A percentile compares a stretch with the other conserved stretches of the same genome.
Conservation (phyloP, 345 rosid species). For the Hibiscus mutabilis region DNA sequence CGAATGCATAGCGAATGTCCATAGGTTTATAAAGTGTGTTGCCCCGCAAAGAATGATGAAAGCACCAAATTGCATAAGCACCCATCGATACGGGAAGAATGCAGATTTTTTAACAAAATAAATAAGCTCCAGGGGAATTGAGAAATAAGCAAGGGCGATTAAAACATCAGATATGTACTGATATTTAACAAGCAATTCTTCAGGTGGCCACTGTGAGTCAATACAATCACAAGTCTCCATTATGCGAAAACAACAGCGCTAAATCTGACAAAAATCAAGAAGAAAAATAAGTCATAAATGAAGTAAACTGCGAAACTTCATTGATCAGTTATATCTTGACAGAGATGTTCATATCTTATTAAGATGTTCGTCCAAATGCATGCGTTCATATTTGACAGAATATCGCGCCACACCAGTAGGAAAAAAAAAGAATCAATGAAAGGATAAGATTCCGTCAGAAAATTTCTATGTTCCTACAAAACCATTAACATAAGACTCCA, state of each 20-base stretch:
- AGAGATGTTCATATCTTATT: background rate
- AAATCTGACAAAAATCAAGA: slow-evolving; percentile 17
- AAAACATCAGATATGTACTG: slow-evolving; percentile 88
- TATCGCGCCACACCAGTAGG: background rate
- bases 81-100: slow-evolving; percentile 94
- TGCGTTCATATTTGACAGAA: background rate
- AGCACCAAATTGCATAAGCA: slow-evolving; percentile 93
- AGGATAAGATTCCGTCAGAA: background rate
- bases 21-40: slow-evolving; percentile 84
- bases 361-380: background rate
- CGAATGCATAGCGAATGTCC: slow-evolving; percentile 79
- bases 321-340: background rate
- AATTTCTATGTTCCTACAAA: background rate
- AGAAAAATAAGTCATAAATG: background rate
- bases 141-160: slow-evolving; percentile 90
- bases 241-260: slow-evolving; percentile 9
- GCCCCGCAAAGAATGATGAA: slow-evolving; percentile 94
- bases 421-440: background rate
- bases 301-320: background rate
- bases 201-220: slow-evolving; percentile 63
- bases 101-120: slow-evolving; percentile 85
- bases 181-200: slow-evolving; percentile 70
- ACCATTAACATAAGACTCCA: background rate
- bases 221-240: slow-evolving; percentile 88
- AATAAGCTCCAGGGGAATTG: slow-evolving; percentile 86